Evolutionary conservation across 2,329 filamentous ascomycete genomes (phyloP), one percentile per base, ranked within the genome.

Genomic region (Ophiostoma sp.): DNA sequence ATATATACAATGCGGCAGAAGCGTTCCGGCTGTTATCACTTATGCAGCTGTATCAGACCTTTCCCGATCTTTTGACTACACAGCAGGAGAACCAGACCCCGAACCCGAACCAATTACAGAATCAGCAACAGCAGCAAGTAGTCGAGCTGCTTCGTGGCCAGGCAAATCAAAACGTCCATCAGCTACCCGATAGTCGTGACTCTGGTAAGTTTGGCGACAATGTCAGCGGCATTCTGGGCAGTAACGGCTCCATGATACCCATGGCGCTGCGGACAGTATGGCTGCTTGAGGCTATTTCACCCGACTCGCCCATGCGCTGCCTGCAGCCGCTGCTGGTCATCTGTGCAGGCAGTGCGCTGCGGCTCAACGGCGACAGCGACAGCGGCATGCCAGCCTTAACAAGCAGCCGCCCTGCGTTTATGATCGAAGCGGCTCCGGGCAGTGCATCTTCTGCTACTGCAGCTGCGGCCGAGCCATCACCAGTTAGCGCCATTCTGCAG

Each of bases 31-130:
- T 80, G 0, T 75, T 76, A 0, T 76, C 78, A 0, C 69, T 80
- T 16, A 71, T 80, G 2, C 78, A 80, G 47, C 75, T 80, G 1
- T 80, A 80, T 70, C 75, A 79, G 64, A 79, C 78, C 0, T 74
- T 74, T n/a, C 72, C 73, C 1, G 72, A 74, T n/a, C 68, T 74
- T 7, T 16, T 63, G 5, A 16, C 60, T 42, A 11, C 60, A 9
- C 60, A 44, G 60, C 60, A 63, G 40, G 16, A 63, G 5, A 41
- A 69, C 11, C 47, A 69, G 14, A 64, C 45, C 44, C 70, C 52
- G 47, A 60, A 69, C 27, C 27, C 27, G 27, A 27, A 27, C 27
- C 27, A 27, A 27, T 27, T 27, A 41, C 41, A 58, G 40, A 3
- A 55, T 4, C 27, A 44, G 2, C 41, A 27, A 36, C 44, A 63